phyloP scores from a whole-genome alignment of 1,284 basidiomycete species.

The Boletellus deceptivus region DNA sequence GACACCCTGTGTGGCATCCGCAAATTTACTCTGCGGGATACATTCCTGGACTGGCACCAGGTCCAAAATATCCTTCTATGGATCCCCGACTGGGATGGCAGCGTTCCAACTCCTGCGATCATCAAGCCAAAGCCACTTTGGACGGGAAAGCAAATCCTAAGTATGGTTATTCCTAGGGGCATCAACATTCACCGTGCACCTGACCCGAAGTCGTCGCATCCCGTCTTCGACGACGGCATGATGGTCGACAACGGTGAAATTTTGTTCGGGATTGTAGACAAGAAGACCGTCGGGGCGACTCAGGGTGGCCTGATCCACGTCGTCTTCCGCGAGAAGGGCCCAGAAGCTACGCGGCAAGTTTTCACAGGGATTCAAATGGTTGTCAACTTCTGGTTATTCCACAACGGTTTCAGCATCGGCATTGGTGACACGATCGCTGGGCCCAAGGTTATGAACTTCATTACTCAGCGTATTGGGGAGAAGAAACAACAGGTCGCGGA shows the following conservation, averaged over 20 bases:
- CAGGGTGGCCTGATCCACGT: slow-evolving; percentile 96
- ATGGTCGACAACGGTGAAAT: slow-evolving; percentile 98
- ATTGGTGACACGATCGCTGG: slow-evolving; percentile 99
- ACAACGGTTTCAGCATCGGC: slow-evolving; percentile 98
- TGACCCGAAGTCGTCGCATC: slow-evolving; percentile 79
- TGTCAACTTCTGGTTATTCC: slow-evolving; percentile 98
- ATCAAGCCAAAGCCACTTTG: slow-evolving; percentile 97
- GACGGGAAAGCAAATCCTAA: slow-evolving; percentile 97
- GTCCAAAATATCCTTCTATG: slow-evolving; percentile 98
- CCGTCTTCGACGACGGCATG: slow-evolving; percentile 90
- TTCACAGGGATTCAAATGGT: slow-evolving; percentile 95
- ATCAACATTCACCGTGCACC: slow-evolving; percentile 89
- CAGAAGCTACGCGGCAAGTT: slow-evolving; percentile 87
- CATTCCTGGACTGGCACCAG: slow-evolving; percentile 89
- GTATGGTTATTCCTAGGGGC: slow-evolving; percentile 91
- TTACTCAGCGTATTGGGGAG: slow-evolving; percentile 80
- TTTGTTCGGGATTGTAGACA: slow-evolving; percentile 94
- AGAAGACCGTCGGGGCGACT: slow-evolving; percentile 95
- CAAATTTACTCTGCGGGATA: slow-evolving; percentile 95
- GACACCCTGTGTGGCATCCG: slow-evolving; percentile 98
- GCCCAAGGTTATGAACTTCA: slow-evolving; percentile 81
- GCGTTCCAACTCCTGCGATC: slow-evolving; percentile 89
- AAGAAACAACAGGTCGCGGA: slow-evolving; percentile 75
- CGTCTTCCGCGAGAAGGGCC: slow-evolving; percentile 97
- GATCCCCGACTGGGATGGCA: slow-evolving; percentile 97